Base-by-base conservation (phyloP, 805 yeast species). In the Huiozyma naganishii region DNA sequence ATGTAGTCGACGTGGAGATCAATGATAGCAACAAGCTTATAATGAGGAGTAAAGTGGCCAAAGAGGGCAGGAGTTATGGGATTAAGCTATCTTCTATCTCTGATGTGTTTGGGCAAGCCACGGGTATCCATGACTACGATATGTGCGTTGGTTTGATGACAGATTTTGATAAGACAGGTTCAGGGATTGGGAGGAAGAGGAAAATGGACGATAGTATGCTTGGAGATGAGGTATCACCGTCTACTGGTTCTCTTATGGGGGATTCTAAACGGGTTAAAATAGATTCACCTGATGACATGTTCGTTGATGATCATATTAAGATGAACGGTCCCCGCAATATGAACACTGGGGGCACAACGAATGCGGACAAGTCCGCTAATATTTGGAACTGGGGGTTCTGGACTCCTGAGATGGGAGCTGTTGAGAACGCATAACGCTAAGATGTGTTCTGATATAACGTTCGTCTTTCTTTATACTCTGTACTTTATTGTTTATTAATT, bases 321-420 rank as follows among this genome's bases (percentile, higher is more conserved):
- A 38, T 40, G 33, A 43, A 45, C 13, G 47, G 41, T 4, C 37
- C 44, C 5, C 34, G 42, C 5, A 41, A 38, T 29, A 29, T 39
- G 23, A 50, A 42, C 17, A 4, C 36, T 27, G 29, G n/a, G n/a
- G 39, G 29, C 5, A 32, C 42, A 6, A 17, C 23, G 23, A 17
- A 17, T 17, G 29, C 13, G n/a, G 33, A 40, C 7, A 11, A 17
- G 28, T 27, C 37, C n/a, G 27, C n/a, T 28, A 8, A 54, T 28
- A 46, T 57, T 11, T 60, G 65, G 65, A 55, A 61, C 43, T 61
- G 65, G 65, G 52, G 51, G 29, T 59, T 48, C 40, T 61, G 65
- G 65, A 49, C 39, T 17, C 23, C 23, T 4, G 23, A 17, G 23
- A 17, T 17, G 23, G 23, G 23, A 4, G 23, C 23, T 17, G 23